Evolutionary conservation across 1,284 basidiomycete genomes (phyloP).

Genomic region (Puccinia triticina): DNA sequence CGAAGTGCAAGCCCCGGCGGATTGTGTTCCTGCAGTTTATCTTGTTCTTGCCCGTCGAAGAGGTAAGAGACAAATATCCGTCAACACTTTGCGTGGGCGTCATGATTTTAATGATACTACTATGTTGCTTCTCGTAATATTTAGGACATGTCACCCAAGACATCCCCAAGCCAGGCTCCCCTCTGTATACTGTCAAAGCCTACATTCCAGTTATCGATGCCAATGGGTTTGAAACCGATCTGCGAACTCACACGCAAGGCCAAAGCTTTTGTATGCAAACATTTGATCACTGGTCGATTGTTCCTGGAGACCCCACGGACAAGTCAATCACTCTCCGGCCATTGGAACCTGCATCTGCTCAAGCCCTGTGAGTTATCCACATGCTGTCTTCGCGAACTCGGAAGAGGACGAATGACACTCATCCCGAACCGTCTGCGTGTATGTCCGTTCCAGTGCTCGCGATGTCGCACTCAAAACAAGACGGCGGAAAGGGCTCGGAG

Average conservation of each 20-base stretch:
- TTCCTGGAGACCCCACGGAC: conserved; percentile 96
- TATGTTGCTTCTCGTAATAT: conserved; percentile 4
- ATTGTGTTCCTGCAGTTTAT: conserved; percentile 96
- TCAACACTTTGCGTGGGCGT: background rate
- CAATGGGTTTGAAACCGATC: conserved; percentile 97
- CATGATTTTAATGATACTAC: background rate
- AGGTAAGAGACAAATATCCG: conserved; percentile 51
- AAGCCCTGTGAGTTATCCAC: conserved; percentile 64
- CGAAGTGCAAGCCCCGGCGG: conserved; percentile 96
- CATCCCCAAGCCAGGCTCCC: conserved; percentile 93
- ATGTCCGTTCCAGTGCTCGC: conserved; percentile 68
- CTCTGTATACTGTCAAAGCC: conserved; percentile 94
- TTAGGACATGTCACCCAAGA: conserved; percentile 94
- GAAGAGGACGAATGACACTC: background rate
- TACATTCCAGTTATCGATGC: conserved; percentile 97
- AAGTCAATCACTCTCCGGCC: conserved; percentile 91
- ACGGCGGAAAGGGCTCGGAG: conserved; percentile 88
- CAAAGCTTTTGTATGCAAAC: conserved; percentile 95
- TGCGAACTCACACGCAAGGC: conserved; percentile 93
- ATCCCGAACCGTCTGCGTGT: background rate
- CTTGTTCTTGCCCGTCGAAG: conserved; percentile 92
- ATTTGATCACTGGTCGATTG: conserved; percentile 98
- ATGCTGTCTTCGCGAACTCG: background rate
- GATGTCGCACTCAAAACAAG: conserved; percentile 96
- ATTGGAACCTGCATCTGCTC: conserved; percentile 92